A percentile compares a stretch with the other conserved stretches of the same genome.
These are phyloP conservation scores for Didymella sp. DNA, from an alignment of 2,329 filamentous ascomycete genomes.

Conservation along the genomic window DNA sequence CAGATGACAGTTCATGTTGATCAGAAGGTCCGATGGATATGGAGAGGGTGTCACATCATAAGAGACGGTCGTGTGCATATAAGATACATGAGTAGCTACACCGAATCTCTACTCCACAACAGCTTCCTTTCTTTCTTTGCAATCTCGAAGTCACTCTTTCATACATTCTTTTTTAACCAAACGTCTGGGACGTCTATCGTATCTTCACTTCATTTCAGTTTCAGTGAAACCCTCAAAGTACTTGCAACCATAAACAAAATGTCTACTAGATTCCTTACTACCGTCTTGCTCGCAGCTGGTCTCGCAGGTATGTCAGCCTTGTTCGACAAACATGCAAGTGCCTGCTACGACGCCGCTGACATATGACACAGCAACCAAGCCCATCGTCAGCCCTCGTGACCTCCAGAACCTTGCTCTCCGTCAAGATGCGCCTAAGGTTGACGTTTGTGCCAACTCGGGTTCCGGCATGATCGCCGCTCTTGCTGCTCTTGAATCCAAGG, in stretches of 20 bases:
- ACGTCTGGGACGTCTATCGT: constrained; percentile 8
- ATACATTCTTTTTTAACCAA: not conserved
- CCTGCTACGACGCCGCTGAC: not conserved
- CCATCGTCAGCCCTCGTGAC: not conserved
- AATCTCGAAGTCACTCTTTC: constrained; percentile 7
- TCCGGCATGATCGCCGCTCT: not conserved
- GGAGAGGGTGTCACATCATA: not conserved
- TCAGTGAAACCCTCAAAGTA: not conserved
- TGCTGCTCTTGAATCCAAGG: constrained; percentile 1
- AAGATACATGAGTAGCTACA: not conserved
- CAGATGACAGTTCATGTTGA: constrained; percentile 1
- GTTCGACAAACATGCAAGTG: not conserved
- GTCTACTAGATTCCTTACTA: constrained; percentile 6
- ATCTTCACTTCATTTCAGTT: not conserved
- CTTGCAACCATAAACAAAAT: not conserved
- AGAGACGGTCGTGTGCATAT: not conserved
- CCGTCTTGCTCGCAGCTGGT: constrained; percentile 14
- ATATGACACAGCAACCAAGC: constrained; percentile 2
- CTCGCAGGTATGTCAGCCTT: constrained; percentile 4
- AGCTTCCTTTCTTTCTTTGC: constrained; percentile 1
- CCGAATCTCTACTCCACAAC: not conserved
- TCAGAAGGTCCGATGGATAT: not conserved
- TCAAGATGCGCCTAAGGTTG: not conserved
- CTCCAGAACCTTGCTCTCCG: not conserved
- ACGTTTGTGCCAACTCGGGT: not conserved